These are phyloP conservation scores for Solanum corneliomulleri DNA, from an alignment of 257 asterid species.

Conservation along the genomic window DNA sequence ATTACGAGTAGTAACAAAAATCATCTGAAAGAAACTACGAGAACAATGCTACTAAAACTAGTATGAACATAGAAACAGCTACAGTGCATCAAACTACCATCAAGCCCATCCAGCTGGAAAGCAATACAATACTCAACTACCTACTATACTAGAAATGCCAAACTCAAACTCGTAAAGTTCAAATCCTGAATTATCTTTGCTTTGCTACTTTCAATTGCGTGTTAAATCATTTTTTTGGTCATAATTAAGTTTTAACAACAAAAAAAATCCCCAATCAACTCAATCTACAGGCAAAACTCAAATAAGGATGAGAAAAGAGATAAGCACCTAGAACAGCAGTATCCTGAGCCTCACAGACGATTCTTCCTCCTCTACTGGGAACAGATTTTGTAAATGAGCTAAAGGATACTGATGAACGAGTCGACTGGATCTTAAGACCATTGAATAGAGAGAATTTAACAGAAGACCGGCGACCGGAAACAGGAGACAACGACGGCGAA, in stretches of 20 bases:
- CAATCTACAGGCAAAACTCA: not conserved
- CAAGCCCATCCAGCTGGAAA: not conserved
- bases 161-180: not conserved
- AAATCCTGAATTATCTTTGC: not conserved
- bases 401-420: slow-evolving; percentile 35
- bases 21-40: not conserved
- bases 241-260: not conserved
- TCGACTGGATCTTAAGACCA: slow-evolving; percentile 53
- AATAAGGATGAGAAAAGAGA: not conserved
- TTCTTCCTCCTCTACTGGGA: slow-evolving; percentile 26
- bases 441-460: slow-evolving; percentile 42
- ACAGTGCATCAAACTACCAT: not conserved
- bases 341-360: slow-evolving; percentile 81
- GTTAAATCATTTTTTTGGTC: not conserved
- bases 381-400: slow-evolving; percentile 18
- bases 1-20: not conserved
- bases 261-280: not conserved
- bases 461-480: slow-evolving; percentile 20
- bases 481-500: slow-evolving; percentile 32
- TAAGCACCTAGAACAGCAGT: slow-evolving; percentile 49
- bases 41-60: not conserved
- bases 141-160: too few species aligned
- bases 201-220: not conserved
- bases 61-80: not conserved
- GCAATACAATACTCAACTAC: not conserved